Percentiles rank a stretch among this genome's conserved stretches.
These are phyloP conservation scores for Zizania latifolia DNA, from an alignment of 176 grass and related monocot genomes.

Conservation along the genomic window DNA sequence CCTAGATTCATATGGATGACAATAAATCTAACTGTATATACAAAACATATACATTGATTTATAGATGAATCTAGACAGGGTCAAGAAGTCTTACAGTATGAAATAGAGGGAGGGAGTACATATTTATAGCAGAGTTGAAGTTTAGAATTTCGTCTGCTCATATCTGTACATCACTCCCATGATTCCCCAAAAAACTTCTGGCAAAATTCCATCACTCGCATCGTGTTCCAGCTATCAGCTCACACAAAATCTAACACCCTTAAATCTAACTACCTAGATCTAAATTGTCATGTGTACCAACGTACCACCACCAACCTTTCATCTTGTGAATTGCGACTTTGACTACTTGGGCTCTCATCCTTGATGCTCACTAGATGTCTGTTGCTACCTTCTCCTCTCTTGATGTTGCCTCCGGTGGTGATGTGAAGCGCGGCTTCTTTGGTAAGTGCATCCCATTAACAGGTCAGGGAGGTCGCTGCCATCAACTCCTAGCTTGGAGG, in stretches of 20 bases:
- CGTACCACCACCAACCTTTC: not conserved
- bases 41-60: no score
- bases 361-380: not conserved
- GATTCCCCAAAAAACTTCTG: not conserved
- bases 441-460: not conserved
- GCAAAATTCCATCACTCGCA: no score
- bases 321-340: not conserved
- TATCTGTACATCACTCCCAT: not conserved
- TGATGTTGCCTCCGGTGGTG: not conserved
- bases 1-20: no score
- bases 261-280: not conserved
- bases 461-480: not conserved
- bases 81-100: no score
- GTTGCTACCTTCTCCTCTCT: not conserved
- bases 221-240: not conserved
- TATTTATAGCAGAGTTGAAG: no score
- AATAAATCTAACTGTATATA: no score
- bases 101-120: no score
- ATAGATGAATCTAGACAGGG: no score
- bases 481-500: not conserved
- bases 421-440: no score
- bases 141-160: no score
- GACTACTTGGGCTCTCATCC: not conserved
- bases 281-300: not conserved
- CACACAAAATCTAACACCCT: not conserved